Evolutionary conservation across 2,329 filamentous ascomycete genomes (phyloP).

Genomic region (Penicillium sp.): DNA sequence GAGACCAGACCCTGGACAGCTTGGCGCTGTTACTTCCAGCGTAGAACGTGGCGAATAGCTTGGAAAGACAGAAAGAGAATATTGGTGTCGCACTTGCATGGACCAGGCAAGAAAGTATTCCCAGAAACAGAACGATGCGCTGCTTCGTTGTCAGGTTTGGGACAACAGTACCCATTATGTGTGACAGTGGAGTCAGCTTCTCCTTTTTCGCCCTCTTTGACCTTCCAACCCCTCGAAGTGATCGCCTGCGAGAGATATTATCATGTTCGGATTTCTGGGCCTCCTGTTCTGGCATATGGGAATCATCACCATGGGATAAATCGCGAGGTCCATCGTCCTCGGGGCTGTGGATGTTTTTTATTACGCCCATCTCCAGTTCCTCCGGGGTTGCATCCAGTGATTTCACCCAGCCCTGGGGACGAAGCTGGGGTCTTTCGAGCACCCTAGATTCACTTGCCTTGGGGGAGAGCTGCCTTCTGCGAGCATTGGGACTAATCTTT

Average conservation of each 20-base stretch:
- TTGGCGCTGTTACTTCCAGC: conserved; percentile 53
- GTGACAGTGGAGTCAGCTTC: conserved; percentile 42
- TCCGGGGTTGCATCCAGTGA: not conserved
- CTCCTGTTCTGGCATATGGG: not conserved
- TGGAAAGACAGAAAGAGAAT: conserved; percentile 77
- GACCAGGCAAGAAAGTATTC: conserved; percentile 64
- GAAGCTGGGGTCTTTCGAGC: not conserved
- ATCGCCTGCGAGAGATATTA: not conserved
- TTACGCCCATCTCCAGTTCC: conserved; percentile 18
- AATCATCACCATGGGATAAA: not conserved
- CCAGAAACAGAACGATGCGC: conserved; percentile 61
- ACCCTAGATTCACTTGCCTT: not conserved
- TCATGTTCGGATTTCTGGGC: not conserved
- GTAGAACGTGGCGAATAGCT: conserved; percentile 73
- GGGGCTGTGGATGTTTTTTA: not conserved
- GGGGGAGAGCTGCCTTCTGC: not conserved
- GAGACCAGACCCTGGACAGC: conserved; percentile 67
- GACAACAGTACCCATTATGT: conserved; percentile 73
- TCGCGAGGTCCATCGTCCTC: not conserved
- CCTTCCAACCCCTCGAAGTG: not conserved
- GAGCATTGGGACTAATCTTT: not conserved
- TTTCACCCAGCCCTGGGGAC: not conserved
- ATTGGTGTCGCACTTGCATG: conserved; percentile 71
- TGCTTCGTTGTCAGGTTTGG: conserved; percentile 61
- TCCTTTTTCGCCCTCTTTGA: conserved; percentile 8